Evolutionary conservation across 2,329 filamentous ascomycete genomes (phyloP), one percentile per base, ranked within the genome.

Genomic region (Sclerotinia trifoliorum): DNA sequence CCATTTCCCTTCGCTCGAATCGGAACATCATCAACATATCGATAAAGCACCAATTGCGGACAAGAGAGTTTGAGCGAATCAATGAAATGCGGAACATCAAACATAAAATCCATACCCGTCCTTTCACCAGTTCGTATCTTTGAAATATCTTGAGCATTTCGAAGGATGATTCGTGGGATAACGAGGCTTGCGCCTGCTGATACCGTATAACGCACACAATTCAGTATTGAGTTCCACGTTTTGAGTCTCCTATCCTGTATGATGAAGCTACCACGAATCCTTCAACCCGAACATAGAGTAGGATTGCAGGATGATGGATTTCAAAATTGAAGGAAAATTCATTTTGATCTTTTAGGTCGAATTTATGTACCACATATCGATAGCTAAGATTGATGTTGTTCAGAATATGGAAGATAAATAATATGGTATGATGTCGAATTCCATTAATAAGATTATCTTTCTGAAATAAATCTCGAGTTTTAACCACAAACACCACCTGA

Each of bases 131-230:
- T 70, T 11, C 67, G 11, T 48, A 68, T 39, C 63, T 71, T 61
- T 69, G 69, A 44, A 3, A 63, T 39, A 63, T 67, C 58, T 7
- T 66, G 63, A 19, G 69, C 52, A 17, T 66, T 70, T 32, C 67
- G 63, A 39, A 72, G 49, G 4, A 70, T 57, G n/a, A 75, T 74
- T 65, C 67, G 67, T 19, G 74, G 74, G 13, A 73, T 29, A 3
- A 75, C 70, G 24, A 76, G 52, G 48, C 71, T 70, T 15, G 70
- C 75, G 24, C 76, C 76, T 15, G 72, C 75, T 5, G 70, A 72
- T 62, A 77, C 75, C 2, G 74, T 69, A 69, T 75, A 76, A 21
- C 75, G 70, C 24, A 76, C 70, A 66, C 76, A 77, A 32, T 73
- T 74, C 17, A 77, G 70, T 15, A 77, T 70, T 39, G 73, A 75